These are phyloP conservation scores for Esteya vermicola DNA, from an alignment of 2,329 filamentous ascomycete species.

Conservation along the genomic window DNA sequence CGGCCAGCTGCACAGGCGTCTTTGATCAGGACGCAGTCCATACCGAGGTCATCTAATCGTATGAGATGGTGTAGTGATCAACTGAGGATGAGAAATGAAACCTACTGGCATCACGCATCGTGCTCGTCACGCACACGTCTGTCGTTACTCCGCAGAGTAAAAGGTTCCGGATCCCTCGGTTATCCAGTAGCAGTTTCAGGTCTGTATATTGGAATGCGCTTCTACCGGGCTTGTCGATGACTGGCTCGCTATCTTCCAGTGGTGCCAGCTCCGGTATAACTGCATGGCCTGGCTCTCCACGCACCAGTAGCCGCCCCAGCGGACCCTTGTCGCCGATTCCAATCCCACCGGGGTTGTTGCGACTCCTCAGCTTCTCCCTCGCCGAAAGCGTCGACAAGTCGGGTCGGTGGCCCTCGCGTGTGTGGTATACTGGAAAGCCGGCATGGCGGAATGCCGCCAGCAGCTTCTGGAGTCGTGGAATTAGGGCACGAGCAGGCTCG, in stretches of 20 bases:
- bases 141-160: conserved; percentile 7
- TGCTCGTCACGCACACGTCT: conserved; percentile 5
- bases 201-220: conserved; percentile 7
- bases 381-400: conserved; percentile 5
- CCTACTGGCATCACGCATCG: conserved; percentile 7
- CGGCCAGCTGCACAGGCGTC: conserved; percentile 5
- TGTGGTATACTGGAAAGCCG: conserved; percentile 6
- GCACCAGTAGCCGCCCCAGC: conserved; percentile 5
- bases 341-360: conserved; percentile 2
- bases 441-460: conserved; percentile 1
- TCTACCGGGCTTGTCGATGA: conserved; percentile 7
- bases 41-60: conserved; percentile 5
- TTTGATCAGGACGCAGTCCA: conserved; percentile 6
- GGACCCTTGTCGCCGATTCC: conserved; percentile 7
- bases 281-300: conserved; percentile 6
- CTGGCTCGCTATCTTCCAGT: background rate
- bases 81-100: background rate
- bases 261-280: conserved; percentile 5
- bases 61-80: too few species aligned
- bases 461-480: conserved; percentile 2
- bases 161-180: conserved; percentile 3
- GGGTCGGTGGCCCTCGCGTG: conserved; percentile 7
- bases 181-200: conserved; percentile 5
- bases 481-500: conserved; percentile 3
- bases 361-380: conserved; percentile 2